These are phyloP conservation scores for Dispira simplex DNA, from an alignment of 192 early-diverging fungal species.

Conservation along the genomic window DNA sequence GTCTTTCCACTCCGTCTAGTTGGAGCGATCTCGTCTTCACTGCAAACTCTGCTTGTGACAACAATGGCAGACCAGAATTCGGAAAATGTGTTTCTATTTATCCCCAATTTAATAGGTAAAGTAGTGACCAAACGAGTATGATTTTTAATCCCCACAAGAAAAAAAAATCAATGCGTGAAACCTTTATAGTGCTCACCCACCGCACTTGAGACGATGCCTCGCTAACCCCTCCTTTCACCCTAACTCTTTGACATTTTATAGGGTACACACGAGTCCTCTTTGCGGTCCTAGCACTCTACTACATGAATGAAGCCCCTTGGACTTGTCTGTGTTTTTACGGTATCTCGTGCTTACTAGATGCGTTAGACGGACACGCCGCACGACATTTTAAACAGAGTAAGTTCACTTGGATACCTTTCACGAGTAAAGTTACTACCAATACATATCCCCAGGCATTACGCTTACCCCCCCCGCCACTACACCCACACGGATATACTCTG, in stretches of 20 bases:
- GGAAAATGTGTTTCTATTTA: conserved; percentile 7
- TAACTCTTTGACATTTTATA: conserved; percentile 11
- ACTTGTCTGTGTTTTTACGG: conserved; percentile 65
- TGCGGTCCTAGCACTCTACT: conserved; percentile 50
- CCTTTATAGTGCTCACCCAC: too few species aligned
- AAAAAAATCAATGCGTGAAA: neutral
- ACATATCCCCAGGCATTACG: neutral
- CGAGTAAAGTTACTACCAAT: neutral
- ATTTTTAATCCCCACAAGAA: too few species aligned
- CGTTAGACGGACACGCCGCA: conserved; percentile 89
- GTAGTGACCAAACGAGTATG: neutral
- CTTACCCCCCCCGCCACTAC: neutral
- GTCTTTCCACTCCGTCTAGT: neutral
- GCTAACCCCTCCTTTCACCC: neutral
- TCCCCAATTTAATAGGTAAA: conserved; percentile 8
- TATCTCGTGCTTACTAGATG: conserved; percentile 85
- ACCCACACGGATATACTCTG: neutral
- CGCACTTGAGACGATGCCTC: too few species aligned
- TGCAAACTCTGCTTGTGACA: neutral
- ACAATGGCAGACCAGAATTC: neutral
- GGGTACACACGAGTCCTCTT: conserved; percentile 81
- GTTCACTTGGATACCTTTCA: neutral
- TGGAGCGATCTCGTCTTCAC: neutral
- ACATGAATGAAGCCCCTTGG: conserved; percentile 58
- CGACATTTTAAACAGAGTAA: conserved; percentile 81